Percentiles rank a stretch among this genome's conserved stretches.
Conservation (phyloP, 495 filamentous ascomycete species). For the Immersiella caudata region DNA sequence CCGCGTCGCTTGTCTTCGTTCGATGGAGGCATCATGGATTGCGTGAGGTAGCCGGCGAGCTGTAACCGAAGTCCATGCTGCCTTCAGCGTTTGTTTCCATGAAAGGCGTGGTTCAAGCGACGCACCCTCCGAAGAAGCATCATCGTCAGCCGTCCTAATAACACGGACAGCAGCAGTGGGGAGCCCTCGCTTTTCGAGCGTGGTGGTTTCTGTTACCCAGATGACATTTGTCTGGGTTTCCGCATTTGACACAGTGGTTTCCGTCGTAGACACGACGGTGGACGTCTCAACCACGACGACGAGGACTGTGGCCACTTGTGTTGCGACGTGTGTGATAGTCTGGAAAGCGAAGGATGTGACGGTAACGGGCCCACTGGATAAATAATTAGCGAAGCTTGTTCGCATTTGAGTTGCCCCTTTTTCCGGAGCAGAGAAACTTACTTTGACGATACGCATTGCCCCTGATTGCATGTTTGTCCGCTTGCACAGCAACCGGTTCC, state of each 20-base stretch:
- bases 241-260: conserved; percentile 32
- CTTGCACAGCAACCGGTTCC: conserved; percentile 34
- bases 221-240: conserved; percentile 33
- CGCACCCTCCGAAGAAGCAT: not conserved
- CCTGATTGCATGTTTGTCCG: conserved; percentile 35
- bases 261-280: conserved; percentile 28
- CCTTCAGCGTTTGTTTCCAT: not conserved
- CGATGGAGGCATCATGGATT: conserved; percentile 14
- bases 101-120: not conserved
- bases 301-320: conserved; percentile 33
- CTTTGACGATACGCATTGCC: conserved; percentile 31
- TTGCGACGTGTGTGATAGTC: conserved; percentile 26
- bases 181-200: conserved; percentile 8
- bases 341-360: conserved; percentile 27
- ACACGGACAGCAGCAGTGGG: not conserved
- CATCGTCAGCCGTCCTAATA: not conserved
- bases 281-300: conserved; percentile 31
- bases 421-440: conserved; percentile 20
- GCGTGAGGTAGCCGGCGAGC: conserved; percentile 5
- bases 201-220: conserved; percentile 29
- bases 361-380: conserved; percentile 25
- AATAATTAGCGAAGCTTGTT: conserved; percentile 2
- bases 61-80: conserved; percentile 14
- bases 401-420: not conserved
- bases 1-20: conserved; percentile 16